Base-by-base conservation (phyloP, 257 asterid species). In the Solanum chmielewskii region DNA sequence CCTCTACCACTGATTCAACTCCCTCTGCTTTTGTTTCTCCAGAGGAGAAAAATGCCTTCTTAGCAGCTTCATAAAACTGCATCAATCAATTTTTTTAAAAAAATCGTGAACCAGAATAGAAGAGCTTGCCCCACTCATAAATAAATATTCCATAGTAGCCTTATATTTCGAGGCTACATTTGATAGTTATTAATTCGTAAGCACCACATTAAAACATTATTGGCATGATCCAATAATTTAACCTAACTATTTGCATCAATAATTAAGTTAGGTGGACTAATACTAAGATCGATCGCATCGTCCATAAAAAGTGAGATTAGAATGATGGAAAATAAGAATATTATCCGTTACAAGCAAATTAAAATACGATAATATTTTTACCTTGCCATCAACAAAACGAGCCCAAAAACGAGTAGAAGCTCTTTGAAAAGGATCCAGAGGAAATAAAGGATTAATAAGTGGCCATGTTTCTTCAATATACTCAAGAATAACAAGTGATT, bases 391-490 rank as follows among this genome's bases (percentile, higher is more conserved):
- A 16, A 39, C 77, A 66, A 87, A 80, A 11, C 25, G 18, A 39
- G 77, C 75, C 89, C 89, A 87, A 69, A 87, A 87, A 42, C 83
- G 89, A 71, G 76, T 45, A 49, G 35, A 47, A 18, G 86, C 87
- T 87, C 60, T 82, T 21, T 66, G 66, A 18, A 64, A 59, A 20
- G 86, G 81, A 87, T 87, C 86, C 11, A 23, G 5, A 23, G 89
- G 89, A 3, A 87, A 62, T 47, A 87, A 15, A 45, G 86, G 86
- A 68, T 49, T 66, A 41, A n/a, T 64, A 66, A 8, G 2, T 15
- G 89, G 89, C 83, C 86, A 87, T 15, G 86, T 69, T 29, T 87
- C 89, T 49, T 87, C 89, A 42, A 87, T 68, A 41, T 81, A 87
- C 39, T 81, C 89, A 35, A 87, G 89, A 27, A 87, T 87, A 16